These are phyloP conservation scores for Arachis hypogaea DNA, from an alignment of 306 rosid genomes.

Conservation along the genomic window DNA sequence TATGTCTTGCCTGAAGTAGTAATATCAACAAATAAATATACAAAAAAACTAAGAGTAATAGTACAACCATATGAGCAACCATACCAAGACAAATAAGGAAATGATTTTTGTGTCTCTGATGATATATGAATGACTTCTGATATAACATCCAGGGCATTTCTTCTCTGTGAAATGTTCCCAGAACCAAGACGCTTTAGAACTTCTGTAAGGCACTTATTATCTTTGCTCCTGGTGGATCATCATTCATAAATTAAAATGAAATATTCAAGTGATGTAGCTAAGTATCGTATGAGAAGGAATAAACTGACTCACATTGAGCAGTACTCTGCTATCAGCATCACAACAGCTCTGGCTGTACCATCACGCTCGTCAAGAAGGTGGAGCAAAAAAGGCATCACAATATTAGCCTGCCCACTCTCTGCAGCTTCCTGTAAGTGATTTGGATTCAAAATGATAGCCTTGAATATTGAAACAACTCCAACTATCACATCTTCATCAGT, in stretches of 20 bases:
- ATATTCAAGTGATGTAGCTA: conserved; percentile 15
- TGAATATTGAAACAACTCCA: conserved; percentile 71
- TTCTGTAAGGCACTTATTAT: conserved; percentile 64
- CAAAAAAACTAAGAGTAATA: conserved; percentile 22
- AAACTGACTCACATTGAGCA: conserved; percentile 67
- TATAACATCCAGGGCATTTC: conserved; percentile 83
- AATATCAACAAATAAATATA: conserved; percentile 36
- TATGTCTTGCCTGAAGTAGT: conserved; percentile 66
- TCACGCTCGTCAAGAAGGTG: conserved; percentile 85
- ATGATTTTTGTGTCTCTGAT: conserved; percentile 46
- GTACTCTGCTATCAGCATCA: conserved; percentile 78
- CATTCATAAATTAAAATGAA: conserved; percentile 33
- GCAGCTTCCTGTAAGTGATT: conserved; percentile 53
- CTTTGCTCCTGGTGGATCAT: conserved; percentile 66
- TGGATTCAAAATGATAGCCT: conserved; percentile 71
- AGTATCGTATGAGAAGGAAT: conserved; percentile 35
- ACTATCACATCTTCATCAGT: conserved; percentile 68
- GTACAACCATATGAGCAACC: conserved; percentile 33
- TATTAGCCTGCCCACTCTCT: conserved; percentile 56
- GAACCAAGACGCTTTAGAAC: conserved; percentile 70
- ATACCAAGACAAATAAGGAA: conserved; percentile 64
- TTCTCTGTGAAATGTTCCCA: conserved; percentile 66
- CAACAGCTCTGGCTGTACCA: conserved; percentile 80
- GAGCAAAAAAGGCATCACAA: conserved; percentile 65
- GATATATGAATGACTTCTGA: conserved; percentile 63